Evolutionary conservation across 1,139 yeast species (phyloP).

Genomic region (Yamadazyma songkhlaensis): DNA sequence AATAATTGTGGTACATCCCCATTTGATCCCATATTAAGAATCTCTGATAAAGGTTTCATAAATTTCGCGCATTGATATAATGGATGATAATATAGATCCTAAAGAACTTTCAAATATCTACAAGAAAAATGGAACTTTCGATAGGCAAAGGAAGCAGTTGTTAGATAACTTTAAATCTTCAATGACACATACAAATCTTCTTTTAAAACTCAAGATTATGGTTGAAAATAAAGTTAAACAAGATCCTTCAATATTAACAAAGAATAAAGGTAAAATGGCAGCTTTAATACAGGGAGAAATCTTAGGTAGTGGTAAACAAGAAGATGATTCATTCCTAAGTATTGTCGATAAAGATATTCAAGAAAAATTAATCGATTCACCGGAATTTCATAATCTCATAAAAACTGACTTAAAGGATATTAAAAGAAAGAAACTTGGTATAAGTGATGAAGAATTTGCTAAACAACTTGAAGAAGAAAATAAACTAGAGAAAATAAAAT

Average conservation of each 20-base stretch:
- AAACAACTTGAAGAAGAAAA: conserved; percentile 9
- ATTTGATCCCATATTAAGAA: conserved; percentile 13
- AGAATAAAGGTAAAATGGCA: conserved; percentile 51
- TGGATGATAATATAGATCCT: conserved; percentile 23
- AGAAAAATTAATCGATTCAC: conserved; percentile 44
- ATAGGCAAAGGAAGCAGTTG: conserved; percentile 41
- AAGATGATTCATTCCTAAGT: conserved; percentile 24
- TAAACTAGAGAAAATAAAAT: conserved; percentile 2
- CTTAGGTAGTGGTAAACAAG: conserved; percentile 14
- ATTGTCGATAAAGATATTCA: conserved; percentile 48
- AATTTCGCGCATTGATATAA: neutral
- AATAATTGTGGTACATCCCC: too few relatives aligned
- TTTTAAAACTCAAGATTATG: conserved; percentile 40
- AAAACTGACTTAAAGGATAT: conserved; percentile 35
- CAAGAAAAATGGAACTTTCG: conserved; percentile 53
- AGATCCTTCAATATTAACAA: conserved; percentile 48
- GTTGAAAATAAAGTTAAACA: conserved; percentile 46
- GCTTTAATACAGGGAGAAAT: conserved; percentile 54
- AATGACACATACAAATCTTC: conserved; percentile 41
- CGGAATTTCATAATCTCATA: conserved; percentile 35
- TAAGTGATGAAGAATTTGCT: conserved; percentile 41
- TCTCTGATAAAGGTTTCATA: conserved; percentile 10
- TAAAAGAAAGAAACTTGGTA: conserved; percentile 30
- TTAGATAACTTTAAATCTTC: conserved; percentile 44
- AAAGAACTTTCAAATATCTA: conserved; percentile 41